phyloP scores from a whole-genome alignment of 148 eudicot species.

The Rhododendron vialii region DNA sequence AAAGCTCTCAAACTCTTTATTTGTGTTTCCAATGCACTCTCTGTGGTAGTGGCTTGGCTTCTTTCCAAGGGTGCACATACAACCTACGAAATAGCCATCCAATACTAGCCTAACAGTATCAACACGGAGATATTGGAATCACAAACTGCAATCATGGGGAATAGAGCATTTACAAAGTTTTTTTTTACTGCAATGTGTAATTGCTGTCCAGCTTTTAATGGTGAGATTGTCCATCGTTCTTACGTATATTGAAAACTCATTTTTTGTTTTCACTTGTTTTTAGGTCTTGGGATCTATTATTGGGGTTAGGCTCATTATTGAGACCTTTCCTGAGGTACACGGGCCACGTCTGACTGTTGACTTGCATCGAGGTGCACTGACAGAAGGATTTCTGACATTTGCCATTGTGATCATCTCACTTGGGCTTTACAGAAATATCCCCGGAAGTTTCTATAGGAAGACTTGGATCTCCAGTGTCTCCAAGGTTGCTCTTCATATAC shows the following conservation, averaged over 20 bases:
- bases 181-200: background rate
- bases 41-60: background rate
- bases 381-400: constrained; percentile 78
- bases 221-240: background rate
- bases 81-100: background rate
- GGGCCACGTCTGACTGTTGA: constrained; percentile 73
- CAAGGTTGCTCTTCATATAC: constrained; percentile 71
- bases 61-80: background rate
- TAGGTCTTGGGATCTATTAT: constrained; percentile 76
- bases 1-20: background rate
- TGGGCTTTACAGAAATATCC: constrained; percentile 47
- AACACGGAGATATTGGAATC: background rate
- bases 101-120: background rate
- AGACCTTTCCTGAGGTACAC: constrained; percentile 46
- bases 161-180: background rate
- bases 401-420: constrained; percentile 46
- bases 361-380: constrained; percentile 69
- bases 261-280: constrained; percentile 1
- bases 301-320: constrained; percentile 60
- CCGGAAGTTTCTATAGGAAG: constrained; percentile 75
- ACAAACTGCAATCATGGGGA: background rate
- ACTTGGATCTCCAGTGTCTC: constrained; percentile 86
- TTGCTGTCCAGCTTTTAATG: background rate
- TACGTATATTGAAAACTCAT: background rate
- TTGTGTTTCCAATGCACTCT: background rate